Conservation (phyloP, 805 yeast species). For the Saturnispora quitensis region DNA sequence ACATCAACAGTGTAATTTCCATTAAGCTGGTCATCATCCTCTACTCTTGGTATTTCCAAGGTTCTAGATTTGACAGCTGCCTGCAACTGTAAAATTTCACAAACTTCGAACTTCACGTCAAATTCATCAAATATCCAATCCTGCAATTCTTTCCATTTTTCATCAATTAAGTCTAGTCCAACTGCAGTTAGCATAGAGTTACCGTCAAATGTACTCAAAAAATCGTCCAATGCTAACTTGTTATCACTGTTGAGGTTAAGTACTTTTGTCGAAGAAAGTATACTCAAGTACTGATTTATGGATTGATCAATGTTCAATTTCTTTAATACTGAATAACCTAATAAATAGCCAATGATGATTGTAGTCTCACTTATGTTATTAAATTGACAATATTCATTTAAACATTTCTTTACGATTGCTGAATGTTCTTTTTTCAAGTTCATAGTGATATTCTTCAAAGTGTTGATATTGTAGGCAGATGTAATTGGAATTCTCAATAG, state of each 20-base stretch:
- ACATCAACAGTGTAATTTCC: conserved; percentile 41
- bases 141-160: conserved; percentile 13
- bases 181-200: conserved; percentile 12
- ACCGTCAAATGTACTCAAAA: conserved; percentile 12
- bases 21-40: conserved; percentile 16
- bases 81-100: conserved; percentile 16
- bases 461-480: conserved; percentile 27
- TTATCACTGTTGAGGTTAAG: conserved; percentile 23
- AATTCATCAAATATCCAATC: conserved; percentile 14
- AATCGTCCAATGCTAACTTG: conserved; percentile 19
- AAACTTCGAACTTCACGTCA: conserved; percentile 9
- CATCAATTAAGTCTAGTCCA: conserved; percentile 9
- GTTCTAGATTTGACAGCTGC: conserved; percentile 50
- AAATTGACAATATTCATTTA: conserved; percentile 12
- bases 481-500: conserved; percentile 32
- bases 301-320: neutral
- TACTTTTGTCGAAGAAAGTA: conserved; percentile 29
- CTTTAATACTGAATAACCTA: conserved; percentile 16
- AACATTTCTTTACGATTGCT: conserved; percentile 13
- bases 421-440: conserved; percentile 14
- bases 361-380: conserved; percentile 19
- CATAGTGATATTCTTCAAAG: conserved; percentile 16
- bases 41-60: conserved; percentile 47
- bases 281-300: conserved; percentile 26
- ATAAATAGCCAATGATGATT: conserved; percentile 20